Percentiles rank a stretch among this genome's conserved stretches.
These are phyloP conservation scores for Ceriops zippeliana DNA, from an alignment of 345 rosid genomes.

Conservation along the genomic window DNA sequence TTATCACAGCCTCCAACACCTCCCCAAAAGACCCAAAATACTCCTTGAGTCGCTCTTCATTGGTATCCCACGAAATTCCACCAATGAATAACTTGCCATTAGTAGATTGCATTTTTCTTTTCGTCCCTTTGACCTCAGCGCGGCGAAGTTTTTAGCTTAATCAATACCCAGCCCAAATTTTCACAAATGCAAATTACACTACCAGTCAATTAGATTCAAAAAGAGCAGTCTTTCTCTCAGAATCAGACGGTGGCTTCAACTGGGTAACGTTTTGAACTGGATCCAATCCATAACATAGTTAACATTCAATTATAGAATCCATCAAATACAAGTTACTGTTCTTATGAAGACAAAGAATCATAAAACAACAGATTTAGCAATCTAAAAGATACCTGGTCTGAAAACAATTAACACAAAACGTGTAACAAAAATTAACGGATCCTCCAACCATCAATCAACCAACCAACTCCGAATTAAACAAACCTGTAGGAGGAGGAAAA, in stretches of 20 bases:
- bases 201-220: slow-evolving; percentile 6
- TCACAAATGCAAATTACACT: slow-evolving; percentile 17
- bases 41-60: slow-evolving; percentile 90
- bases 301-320: not conserved
- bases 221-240: not conserved
- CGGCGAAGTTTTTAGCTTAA: not conserved
- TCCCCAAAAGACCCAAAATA: slow-evolving; percentile 83
- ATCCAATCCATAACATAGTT: slow-evolving; percentile 25
- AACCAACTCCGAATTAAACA: slow-evolving; percentile 23
- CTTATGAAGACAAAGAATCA: not conserved
- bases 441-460: slow-evolving; percentile 40
- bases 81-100: slow-evolving; percentile 93
- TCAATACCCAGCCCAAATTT: slow-evolving; percentile 4
- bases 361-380: not conserved
- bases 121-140: slow-evolving; percentile 24
- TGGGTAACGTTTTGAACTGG: slow-evolving; percentile 17
- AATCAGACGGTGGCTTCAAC: slow-evolving; percentile 6
- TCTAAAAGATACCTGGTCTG: not conserved
- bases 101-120: slow-evolving; percentile 72
- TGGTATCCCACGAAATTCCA: slow-evolving; percentile 98
- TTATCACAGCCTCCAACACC: slow-evolving; percentile 93
- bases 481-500: slow-evolving; percentile 25
- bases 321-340: too few relatives aligned
- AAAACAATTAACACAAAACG: slow-evolving; percentile 21
- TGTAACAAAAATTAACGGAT: slow-evolving; percentile 45